A percentile compares a stretch with the other conserved stretches of the same genome.
phyloP scores from a whole-genome alignment of 495 filamentous ascomycete species.

The Usnea hakonensis region DNA sequence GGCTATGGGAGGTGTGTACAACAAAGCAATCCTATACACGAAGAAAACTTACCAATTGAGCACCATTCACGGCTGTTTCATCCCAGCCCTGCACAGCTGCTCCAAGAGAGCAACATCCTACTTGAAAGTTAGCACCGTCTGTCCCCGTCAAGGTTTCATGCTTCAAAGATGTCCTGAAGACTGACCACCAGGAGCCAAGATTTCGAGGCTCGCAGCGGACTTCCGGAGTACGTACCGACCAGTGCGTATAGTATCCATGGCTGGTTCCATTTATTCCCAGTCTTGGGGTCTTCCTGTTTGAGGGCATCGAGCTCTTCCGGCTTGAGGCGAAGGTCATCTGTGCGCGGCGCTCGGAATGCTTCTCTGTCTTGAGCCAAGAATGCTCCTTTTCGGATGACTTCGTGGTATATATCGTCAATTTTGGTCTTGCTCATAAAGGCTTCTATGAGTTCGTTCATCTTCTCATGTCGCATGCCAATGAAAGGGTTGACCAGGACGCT shows the following conservation, averaged over 20 bases:
- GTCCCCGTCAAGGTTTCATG: background rate
- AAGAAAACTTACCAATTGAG: constrained; percentile 39
- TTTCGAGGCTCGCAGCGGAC: background rate
- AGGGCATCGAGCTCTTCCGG: constrained; percentile 12
- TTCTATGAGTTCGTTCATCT: constrained; percentile 15
- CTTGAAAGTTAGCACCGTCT: background rate
- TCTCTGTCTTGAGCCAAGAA: constrained; percentile 19
- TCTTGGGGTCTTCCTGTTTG: constrained; percentile 12
- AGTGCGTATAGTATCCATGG: constrained; percentile 51
- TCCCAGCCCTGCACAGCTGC: constrained; percentile 60
- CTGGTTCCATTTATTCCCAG: constrained; percentile 46
- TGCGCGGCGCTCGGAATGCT: constrained; percentile 13
- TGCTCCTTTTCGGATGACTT: constrained; percentile 19
- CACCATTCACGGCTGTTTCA: constrained; percentile 74
- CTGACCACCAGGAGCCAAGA: background rate
- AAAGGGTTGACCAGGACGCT: constrained; percentile 18
- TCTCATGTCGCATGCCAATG: constrained; percentile 9
- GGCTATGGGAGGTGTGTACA: constrained; percentile 42
- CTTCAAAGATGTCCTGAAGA: background rate
- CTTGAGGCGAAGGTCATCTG: constrained; percentile 13
- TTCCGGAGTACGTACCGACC: constrained; percentile 11
- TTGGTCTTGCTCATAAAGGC: constrained; percentile 16
- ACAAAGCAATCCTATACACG: background rate
- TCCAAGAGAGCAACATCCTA: constrained; percentile 35
- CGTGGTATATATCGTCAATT: constrained; percentile 14